These are phyloP conservation scores for Podospora didyma DNA, from an alignment of 495 filamentous ascomycete genomes.

Conservation along the genomic window DNA sequence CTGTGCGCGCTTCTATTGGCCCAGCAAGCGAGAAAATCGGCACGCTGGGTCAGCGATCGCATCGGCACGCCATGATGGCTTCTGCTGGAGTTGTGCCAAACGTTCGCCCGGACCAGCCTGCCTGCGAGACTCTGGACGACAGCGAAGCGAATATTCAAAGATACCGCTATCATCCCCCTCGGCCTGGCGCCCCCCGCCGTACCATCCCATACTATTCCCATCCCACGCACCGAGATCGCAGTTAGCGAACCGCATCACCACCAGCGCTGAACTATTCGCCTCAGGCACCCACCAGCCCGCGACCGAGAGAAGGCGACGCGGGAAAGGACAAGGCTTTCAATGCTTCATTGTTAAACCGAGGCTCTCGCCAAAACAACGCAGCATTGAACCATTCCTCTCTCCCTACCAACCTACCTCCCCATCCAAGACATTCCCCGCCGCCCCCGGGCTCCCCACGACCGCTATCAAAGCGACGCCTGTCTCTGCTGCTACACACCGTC, in stretches of 20 bases:
- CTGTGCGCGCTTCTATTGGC: conserved; percentile 15
- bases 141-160: no score
- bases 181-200: no score
- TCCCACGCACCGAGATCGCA: no score
- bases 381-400: conserved; percentile 9
- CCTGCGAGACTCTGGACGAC: no score
- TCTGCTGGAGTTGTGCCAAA: background rate
- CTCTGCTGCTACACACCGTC: background rate
- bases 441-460: background rate
- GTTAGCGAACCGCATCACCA: no score
- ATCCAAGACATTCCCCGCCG: conserved; percentile 1
- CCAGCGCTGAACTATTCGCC: no score
- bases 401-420: no score
- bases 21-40: conserved; percentile 18
- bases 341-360: background rate
- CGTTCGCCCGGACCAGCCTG: background rate
- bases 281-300: no score
- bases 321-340: background rate
- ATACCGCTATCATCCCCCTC: no score
- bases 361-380: background rate
- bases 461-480: background rate
- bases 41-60: conserved; percentile 10
- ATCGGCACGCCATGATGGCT: conserved; percentile 10
- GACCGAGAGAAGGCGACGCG: background rate
- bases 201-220: no score